Conservation (phyloP, 768 basidiomycete genomes). For the Pilatotrama ljubarskyi region DNA sequence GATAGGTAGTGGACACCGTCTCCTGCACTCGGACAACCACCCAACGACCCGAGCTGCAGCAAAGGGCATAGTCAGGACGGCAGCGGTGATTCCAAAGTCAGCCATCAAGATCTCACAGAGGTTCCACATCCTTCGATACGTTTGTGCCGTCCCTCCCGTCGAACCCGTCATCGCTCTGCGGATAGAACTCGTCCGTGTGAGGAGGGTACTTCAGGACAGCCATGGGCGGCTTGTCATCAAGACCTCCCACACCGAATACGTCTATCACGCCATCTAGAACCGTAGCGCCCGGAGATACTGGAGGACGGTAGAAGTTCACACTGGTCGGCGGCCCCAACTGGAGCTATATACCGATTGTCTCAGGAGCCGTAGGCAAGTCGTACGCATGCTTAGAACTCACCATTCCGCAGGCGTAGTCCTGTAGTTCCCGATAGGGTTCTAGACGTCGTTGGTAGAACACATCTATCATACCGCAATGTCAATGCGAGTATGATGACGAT, state of each 20-base stretch:
- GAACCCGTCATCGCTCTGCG: not conserved
- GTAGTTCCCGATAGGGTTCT: not conserved
- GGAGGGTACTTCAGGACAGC: not conserved
- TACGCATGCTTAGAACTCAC: not conserved
- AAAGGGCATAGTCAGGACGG: not conserved
- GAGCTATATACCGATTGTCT: no score
- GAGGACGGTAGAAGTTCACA: no score
- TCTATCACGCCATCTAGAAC: not conserved
- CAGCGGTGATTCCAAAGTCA: not conserved
- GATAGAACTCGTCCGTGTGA: not conserved
- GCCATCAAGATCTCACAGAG: not conserved
- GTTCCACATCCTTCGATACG: not conserved
- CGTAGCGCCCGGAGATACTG: not conserved
- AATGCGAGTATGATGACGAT: no score
- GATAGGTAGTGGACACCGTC: not conserved
- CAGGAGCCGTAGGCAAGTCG: no score
- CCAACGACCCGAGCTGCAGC: not conserved
- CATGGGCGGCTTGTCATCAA: not conserved
- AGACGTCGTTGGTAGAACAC: slow-evolving; percentile 8
- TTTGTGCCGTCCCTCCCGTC: not conserved
- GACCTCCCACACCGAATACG: not conserved
- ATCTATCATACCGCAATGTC: not conserved
- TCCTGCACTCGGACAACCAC: not conserved
- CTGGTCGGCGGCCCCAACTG: no score
- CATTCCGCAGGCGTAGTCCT: slow-evolving; percentile 11